phyloP scores from a whole-genome alignment of 2,329 filamentous ascomycete genomes.

The Trichophyton rubrum region DNA sequence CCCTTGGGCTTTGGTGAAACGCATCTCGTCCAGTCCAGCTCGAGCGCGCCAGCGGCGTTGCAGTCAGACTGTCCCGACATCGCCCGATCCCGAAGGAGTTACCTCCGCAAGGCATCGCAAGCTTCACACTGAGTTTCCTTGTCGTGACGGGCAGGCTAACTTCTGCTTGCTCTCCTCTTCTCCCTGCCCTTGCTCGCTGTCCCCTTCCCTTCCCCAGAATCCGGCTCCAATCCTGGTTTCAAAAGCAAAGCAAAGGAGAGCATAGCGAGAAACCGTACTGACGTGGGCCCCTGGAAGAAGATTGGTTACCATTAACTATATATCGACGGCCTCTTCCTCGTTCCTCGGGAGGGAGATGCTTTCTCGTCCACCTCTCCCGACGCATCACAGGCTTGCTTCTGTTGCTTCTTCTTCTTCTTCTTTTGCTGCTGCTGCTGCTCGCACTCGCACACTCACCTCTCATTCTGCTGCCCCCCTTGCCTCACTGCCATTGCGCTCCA shows the following conservation, averaged over 20 bases:
- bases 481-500: background rate
- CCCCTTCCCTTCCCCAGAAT: constrained; percentile 4
- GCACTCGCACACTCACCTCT: background rate
- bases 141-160: background rate
- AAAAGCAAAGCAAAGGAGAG: background rate
- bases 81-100: constrained; percentile 4
- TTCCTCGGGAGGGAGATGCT: background rate
- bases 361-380: background rate
- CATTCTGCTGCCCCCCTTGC: background rate
- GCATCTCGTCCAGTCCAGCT: background rate
- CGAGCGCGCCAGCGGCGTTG: background rate
- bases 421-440: background rate
- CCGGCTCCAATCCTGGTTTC: constrained; percentile 4
- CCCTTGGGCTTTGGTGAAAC: background rate
- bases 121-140: constrained; percentile 4
- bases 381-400: background rate
- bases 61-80: constrained; percentile 1
- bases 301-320: background rate
- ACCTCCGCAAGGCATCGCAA: constrained; percentile 5
- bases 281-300: background rate
- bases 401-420: too few species aligned
- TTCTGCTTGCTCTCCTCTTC: background rate
- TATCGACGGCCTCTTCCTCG: background rate
- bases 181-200: background rate
- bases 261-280: background rate